Base-by-base conservation (phyloP, 2,329 filamentous ascomycete genomes). In the Tolypocladium capitatum region DNA sequence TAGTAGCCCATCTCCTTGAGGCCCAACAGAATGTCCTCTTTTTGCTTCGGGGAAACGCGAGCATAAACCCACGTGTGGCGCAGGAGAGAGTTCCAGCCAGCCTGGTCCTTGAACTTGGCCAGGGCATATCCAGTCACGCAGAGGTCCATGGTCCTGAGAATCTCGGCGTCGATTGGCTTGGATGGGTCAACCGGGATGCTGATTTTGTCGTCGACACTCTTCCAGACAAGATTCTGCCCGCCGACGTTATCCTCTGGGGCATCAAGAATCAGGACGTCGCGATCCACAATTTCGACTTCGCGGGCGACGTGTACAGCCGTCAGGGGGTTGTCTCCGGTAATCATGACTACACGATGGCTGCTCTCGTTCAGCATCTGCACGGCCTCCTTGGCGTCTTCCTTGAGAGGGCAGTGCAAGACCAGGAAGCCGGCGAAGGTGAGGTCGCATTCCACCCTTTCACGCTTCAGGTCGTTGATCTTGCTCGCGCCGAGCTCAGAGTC, bases 361-460 rank as follows among this genome's bases (percentile, higher is more conserved):
- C 91, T 97, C 72, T 98, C 92, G 62, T 96, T 98, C 57, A 98
- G 77, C 88, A 97, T 96, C 55, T 85, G 87, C 36, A 98, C 87
- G 35, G 92, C 83, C 63, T 92, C 83, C 68, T 94, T 86, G 43
- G 92, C 92, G 64, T 98, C 92, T 27, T 95, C 90, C 69, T 98
- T 98, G 49, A 98, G 75, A 5, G 92, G 92, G 59, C 89, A 96
- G 65, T 96, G 91, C 30, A 98, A 74, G 46, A 98, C 89, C 52
- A 98, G 72, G 71, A 98, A 98, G 50, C 92, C 92, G 51, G 92
- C 92, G 67, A 98, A 98, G 20, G 76, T 81, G 44, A 98, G 71
- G 24, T 84, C 80, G 44, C 79, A 78, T 64, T 98, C 92, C 20
- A 97, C 85, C 48, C 91, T 84, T 61, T 98, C 92, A 43, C 94